These are phyloP conservation scores for Penicillium taxi DNA, from an alignment of 495 filamentous ascomycete species.

Conservation along the genomic window DNA sequence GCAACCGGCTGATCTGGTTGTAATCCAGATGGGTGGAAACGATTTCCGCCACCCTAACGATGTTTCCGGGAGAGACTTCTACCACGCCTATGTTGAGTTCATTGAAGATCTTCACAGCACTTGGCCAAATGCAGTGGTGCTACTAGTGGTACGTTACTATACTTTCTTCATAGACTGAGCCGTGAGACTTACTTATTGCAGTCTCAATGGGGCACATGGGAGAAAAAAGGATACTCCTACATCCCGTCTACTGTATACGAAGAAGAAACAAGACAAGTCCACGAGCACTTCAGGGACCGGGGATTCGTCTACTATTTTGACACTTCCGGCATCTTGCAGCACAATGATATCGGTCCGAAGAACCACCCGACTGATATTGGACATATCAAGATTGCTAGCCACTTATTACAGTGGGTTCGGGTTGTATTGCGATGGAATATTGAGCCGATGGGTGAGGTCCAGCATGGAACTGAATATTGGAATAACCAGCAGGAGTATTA, in stretches of 20 bases:
- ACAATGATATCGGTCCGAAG: slow-evolving; percentile 59
- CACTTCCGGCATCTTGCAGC: slow-evolving; percentile 58
- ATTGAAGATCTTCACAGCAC: slow-evolving; percentile 53
- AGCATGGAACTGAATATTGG: slow-evolving; percentile 55
- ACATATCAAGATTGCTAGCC: slow-evolving; percentile 59
- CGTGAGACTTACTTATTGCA: slow-evolving; percentile 11
- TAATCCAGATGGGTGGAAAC: slow-evolving; percentile 64
- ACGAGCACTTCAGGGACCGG: slow-evolving; percentile 47
- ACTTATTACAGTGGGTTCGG: slow-evolving; percentile 50
- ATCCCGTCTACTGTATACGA: slow-evolving; percentile 40
- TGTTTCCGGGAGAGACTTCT: slow-evolving; percentile 44
- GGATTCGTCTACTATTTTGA: slow-evolving; percentile 63
- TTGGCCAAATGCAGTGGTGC: slow-evolving; percentile 54
- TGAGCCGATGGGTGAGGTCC: slow-evolving; percentile 55
- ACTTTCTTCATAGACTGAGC: not conserved
- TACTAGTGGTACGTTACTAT: slow-evolving; percentile 48
- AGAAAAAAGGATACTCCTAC: slow-evolving; percentile 46
- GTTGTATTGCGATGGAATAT: slow-evolving; percentile 54
- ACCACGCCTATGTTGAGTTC: slow-evolving; percentile 49
- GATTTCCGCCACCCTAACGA: slow-evolving; percentile 55
- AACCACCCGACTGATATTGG: slow-evolving; percentile 62
- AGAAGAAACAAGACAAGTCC: slow-evolving; percentile 47
- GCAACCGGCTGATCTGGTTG: slow-evolving; percentile 54
- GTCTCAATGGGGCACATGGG: slow-evolving; percentile 59
- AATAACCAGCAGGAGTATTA: slow-evolving; percentile 48